Evolutionary conservation across 805 yeast species (phyloP).

Genomic region (Kodamaea jinghongensis): DNA sequence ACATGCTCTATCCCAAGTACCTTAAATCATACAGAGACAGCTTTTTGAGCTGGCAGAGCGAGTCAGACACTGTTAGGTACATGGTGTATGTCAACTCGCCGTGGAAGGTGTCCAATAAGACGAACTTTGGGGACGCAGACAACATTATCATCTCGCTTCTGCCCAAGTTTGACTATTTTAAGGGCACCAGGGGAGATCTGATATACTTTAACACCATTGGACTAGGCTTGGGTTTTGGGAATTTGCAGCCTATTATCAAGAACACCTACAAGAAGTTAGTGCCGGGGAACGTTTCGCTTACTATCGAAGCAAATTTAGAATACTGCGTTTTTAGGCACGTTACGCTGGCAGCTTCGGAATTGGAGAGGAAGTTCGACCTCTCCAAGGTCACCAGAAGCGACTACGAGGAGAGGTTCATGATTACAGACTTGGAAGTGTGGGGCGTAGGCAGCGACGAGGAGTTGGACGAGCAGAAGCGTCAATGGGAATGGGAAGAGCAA

Average conservation of each 20-base stretch:
- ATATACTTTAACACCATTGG: constrained; percentile 71
- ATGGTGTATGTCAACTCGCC: constrained; percentile 68
- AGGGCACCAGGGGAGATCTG: constrained; percentile 26
- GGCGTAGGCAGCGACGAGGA: constrained; percentile 85
- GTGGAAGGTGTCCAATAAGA: constrained; percentile 74
- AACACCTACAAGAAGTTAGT: constrained; percentile 42
- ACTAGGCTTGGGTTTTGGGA: constrained; percentile 84
- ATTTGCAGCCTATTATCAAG: constrained; percentile 57
- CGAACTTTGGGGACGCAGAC: constrained; percentile 62
- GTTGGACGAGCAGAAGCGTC: constrained; percentile 67
- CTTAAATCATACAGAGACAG: constrained; percentile 16
- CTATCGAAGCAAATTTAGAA: constrained; percentile 75
- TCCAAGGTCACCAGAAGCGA: constrained; percentile 18
- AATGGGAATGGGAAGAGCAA: constrained; percentile 89
- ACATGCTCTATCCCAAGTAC: constrained; percentile 43
- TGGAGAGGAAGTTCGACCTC: constrained; percentile 34
- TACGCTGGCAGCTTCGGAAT: constrained; percentile 47
- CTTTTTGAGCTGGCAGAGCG: constrained; percentile 31
- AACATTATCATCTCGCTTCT: constrained; percentile 62
- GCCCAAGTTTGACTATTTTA: constrained; percentile 60
- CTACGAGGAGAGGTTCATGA: constrained; percentile 68
- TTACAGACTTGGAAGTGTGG: constrained; percentile 84
- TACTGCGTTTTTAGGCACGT: constrained; percentile 75
- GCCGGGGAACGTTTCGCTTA: constrained; percentile 78
- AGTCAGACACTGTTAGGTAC: constrained; percentile 48